Percentiles rank a stretch among this genome's conserved stretches.
Conservation (phyloP, 2,329 filamentous ascomycete species). For the Cytospora mali region DNA sequence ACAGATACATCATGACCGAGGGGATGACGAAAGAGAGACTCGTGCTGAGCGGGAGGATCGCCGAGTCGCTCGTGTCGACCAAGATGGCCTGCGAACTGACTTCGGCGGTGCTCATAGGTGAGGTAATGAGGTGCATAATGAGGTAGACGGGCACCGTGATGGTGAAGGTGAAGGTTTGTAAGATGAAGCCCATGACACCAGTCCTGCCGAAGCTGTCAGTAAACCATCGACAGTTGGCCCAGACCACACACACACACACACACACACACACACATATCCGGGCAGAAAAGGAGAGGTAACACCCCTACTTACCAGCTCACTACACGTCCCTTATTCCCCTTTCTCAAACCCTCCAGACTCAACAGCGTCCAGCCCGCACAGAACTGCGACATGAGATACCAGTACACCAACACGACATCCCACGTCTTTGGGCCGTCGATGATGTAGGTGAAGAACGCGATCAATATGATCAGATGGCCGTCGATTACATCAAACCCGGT, state of each 20-base stretch:
- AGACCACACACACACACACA: too few relatives aligned
- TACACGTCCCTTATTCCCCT: constrained; percentile 26
- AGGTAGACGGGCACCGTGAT: constrained; percentile 30
- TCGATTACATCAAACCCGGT: constrained; percentile 27
- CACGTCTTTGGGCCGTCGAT: constrained; percentile 27
- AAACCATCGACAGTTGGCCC: background rate
- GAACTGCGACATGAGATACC: constrained; percentile 29
- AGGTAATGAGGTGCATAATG: constrained; percentile 30
- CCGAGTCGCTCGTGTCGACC: constrained; percentile 8
- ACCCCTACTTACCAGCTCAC: constrained; percentile 30
- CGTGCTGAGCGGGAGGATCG: constrained; percentile 44
- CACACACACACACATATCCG: too few relatives aligned
- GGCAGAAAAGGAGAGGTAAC: background rate
- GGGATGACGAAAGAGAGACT: constrained; percentile 48
- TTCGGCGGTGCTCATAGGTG: constrained; percentile 15
- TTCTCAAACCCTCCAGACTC: constrained; percentile 29
- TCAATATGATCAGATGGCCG: constrained; percentile 9
- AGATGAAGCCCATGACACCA: constrained; percentile 27
- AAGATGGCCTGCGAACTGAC: background rate
- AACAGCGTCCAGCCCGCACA: constrained; percentile 29
- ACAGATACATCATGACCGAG: constrained; percentile 45
- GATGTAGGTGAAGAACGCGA: constrained; percentile 26
- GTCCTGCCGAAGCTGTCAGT: constrained; percentile 25
- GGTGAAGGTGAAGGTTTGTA: constrained; percentile 30
- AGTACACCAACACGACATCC: constrained; percentile 23